Percentiles rank a stretch among this genome's conserved stretches.
phyloP scores from a whole-genome alignment of 2,329 filamentous ascomycete species.

The Pseudopyrenochaeta lycopersici region DNA sequence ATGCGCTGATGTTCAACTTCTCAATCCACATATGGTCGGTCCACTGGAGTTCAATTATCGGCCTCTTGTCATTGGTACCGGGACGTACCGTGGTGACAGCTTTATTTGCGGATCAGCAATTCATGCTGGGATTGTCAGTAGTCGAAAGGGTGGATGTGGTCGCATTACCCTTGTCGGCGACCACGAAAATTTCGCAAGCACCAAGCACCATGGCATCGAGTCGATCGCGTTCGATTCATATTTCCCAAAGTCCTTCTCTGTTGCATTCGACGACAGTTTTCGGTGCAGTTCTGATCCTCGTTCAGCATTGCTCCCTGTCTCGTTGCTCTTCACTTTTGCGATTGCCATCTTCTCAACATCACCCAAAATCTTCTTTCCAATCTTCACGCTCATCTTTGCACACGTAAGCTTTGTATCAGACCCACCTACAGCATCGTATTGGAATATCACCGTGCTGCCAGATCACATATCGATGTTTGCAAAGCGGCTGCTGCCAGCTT shows the following conservation, averaged over 20 bases:
- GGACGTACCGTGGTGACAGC: slow-evolving; percentile 87
- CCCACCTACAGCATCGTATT: slow-evolving; percentile 72
- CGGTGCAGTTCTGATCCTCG: slow-evolving; percentile 73
- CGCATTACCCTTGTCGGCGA: slow-evolving; percentile 77
- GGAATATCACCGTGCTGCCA: slow-evolving; percentile 56
- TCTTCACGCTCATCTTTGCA: slow-evolving; percentile 83
- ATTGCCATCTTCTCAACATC: slow-evolving; percentile 82
- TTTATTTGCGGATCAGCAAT: slow-evolving; percentile 88
- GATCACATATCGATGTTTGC: slow-evolving; percentile 65
- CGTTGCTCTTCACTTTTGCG: slow-evolving; percentile 75
- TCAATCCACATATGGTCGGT: slow-evolving; percentile 79
- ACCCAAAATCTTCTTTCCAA: slow-evolving; percentile 79
- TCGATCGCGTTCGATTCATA: slow-evolving; percentile 84
- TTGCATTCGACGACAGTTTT: slow-evolving; percentile 70
- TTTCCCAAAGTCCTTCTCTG: slow-evolving; percentile 88
- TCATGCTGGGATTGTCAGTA: slow-evolving; percentile 78
- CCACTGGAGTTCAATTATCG: slow-evolving; percentile 67
- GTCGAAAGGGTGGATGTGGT: slow-evolving; percentile 79
- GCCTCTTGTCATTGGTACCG: slow-evolving; percentile 64
- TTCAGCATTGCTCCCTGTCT: slow-evolving; percentile 82
- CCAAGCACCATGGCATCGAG: slow-evolving; percentile 73
- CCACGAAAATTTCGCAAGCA: slow-evolving; percentile 68
- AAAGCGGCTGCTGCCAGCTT: slow-evolving; percentile 83
- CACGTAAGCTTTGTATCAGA: slow-evolving; percentile 90
- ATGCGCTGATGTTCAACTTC: slow-evolving; percentile 69